These are phyloP conservation scores for Talinum fruticosum DNA, from an alignment of 148 eudicot species.

Conservation along the genomic window DNA sequence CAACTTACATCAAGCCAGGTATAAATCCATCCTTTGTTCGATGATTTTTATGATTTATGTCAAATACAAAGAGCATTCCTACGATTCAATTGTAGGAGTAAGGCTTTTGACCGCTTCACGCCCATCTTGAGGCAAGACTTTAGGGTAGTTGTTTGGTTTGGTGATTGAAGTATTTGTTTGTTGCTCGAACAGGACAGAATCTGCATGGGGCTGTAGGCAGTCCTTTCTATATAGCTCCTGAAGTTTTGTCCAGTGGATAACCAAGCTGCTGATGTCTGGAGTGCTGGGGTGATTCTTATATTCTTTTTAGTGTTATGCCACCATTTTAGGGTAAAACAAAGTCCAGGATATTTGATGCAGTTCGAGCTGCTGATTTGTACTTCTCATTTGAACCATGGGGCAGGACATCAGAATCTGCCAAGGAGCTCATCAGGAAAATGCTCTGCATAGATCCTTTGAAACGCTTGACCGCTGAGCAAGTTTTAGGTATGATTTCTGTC, in stretches of 20 bases:
- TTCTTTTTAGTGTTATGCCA: conserved; percentile 83
- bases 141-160: neutral
- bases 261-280: conserved; percentile 88
- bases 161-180: conserved; percentile 25
- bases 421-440: conserved; percentile 68
- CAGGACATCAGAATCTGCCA: conserved; percentile 55
- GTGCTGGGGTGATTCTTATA: conserved; percentile 90
- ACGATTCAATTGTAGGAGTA: too few relatives aligned
- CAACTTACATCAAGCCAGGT: conserved; percentile 78
- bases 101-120: too few relatives aligned
- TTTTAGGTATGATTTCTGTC: conserved; percentile 47
- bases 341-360: conserved; percentile 76
- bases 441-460: conserved; percentile 62
- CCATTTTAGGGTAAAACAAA: conserved; percentile 93
- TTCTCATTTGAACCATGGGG: conserved; percentile 73
- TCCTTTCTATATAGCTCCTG: conserved; percentile 94
- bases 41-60: conserved; percentile 4
- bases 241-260: conserved; percentile 83
- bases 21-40: conserved; percentile 18
- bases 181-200: conserved; percentile 58
- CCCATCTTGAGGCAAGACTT: neutral
- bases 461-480: conserved; percentile 71
- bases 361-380: conserved; percentile 72
- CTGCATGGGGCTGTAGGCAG: conserved; percentile 86
- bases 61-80: neutral